phyloP scores from a whole-genome alignment of 306 rosid genomes.

The Biancaea sappan region DNA sequence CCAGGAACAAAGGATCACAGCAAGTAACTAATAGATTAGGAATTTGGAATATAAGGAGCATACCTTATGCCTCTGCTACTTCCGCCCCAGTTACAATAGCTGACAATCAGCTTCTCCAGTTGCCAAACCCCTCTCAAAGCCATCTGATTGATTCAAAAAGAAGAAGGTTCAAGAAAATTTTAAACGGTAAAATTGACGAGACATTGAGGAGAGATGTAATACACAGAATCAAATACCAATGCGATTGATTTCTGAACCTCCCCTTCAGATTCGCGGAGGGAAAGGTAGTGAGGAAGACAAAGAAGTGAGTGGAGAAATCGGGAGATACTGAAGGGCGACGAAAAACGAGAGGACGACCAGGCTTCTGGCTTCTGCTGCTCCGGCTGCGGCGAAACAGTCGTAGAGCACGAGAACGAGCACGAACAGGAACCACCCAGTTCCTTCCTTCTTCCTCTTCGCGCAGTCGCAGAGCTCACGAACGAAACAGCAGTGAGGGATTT shows the following conservation, averaged over 20 bases:
- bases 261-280: neutral
- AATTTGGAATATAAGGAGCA: neutral
- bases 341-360: neutral
- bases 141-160: slow-evolving; percentile 44
- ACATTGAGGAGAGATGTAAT: neutral
- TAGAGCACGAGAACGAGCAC: too few species aligned
- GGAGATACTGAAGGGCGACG: neutral
- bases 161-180: neutral
- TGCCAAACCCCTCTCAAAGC: slow-evolving; percentile 95
- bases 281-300: neutral
- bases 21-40: neutral
- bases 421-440: too few species aligned
- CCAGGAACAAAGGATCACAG: neutral
- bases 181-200: neutral
- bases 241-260: neutral
- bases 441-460: too few species aligned
- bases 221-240: neutral
- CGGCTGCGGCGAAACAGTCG: too few species aligned
- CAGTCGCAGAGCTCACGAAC: too few species aligned
- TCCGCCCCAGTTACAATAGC: slow-evolving; percentile 87
- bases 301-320: too few species aligned
- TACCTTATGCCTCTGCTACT: slow-evolving; percentile 93
- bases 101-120: slow-evolving; percentile 75
- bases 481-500: too few species aligned
- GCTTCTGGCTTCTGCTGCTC: too few species aligned